Conservation (phyloP, 2,329 filamentous ascomycete genomes). For the Didymella lethalis region DNA sequence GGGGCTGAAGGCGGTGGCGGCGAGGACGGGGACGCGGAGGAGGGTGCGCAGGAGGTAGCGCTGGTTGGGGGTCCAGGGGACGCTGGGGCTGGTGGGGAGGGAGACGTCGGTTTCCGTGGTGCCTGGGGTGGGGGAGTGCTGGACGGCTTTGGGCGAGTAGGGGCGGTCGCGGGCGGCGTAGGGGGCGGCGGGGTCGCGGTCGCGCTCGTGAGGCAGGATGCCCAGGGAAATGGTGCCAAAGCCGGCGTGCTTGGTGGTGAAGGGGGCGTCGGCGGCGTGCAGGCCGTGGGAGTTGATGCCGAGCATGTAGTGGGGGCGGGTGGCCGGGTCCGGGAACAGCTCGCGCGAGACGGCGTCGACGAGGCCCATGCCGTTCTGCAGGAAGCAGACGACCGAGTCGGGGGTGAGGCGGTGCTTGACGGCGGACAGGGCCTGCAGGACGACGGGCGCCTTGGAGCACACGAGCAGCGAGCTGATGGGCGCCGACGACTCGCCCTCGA, state of each 20-base stretch:
- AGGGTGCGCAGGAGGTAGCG: constrained; percentile 72
- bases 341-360: constrained; percentile 77
- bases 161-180: constrained; percentile 30
- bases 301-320: constrained; percentile 77
- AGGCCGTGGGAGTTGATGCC: constrained; percentile 70
- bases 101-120: constrained; percentile 27
- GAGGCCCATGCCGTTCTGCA: constrained; percentile 84
- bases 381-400: constrained; percentile 75
- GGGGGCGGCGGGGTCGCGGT: constrained; percentile 34
- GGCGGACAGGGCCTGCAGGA: constrained; percentile 69
- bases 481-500: constrained; percentile 47
- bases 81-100: constrained; percentile 26
- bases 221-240: constrained; percentile 67
- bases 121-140: constrained; percentile 13
- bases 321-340: constrained; percentile 71
- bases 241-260: constrained; percentile 65
- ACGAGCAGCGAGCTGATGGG: constrained; percentile 79
- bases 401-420: constrained; percentile 73
- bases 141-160: constrained; percentile 6
- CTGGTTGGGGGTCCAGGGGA: constrained; percentile 53
- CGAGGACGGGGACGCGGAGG: constrained; percentile 67
- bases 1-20: constrained; percentile 65
- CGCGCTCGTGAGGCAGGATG: constrained; percentile 55
- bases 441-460: constrained; percentile 75
- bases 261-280: constrained; percentile 55